Percentiles rank a stretch among this genome's conserved stretches.
Conservation (phyloP, 2,329 filamentous ascomycete genomes). For the Colletotrichum zoysiae region DNA sequence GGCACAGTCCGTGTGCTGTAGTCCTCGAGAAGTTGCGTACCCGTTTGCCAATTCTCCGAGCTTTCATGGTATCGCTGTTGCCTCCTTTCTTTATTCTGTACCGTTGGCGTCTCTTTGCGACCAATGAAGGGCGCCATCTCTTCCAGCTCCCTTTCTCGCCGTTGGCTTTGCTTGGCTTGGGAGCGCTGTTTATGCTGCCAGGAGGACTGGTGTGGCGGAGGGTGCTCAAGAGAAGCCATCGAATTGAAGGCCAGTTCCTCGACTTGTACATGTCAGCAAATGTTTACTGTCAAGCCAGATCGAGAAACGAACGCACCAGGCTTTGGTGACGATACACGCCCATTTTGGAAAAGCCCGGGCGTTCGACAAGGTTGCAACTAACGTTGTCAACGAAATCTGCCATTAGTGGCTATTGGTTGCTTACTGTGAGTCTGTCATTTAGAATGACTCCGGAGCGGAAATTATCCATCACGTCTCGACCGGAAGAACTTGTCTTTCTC, state of each 20-base stretch:
- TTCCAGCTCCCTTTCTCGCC: constrained; percentile 51
- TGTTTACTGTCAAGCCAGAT: neutral
- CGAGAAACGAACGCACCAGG: constrained; percentile 46
- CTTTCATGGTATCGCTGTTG: too few species aligned
- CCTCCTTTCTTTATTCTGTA: too few species aligned
- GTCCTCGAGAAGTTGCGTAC: neutral
- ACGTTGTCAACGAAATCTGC: constrained; percentile 13
- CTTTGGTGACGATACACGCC: constrained; percentile 46
- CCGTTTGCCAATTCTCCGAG: neutral
- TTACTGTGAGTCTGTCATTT: constrained; percentile 53
- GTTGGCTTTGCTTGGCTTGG: constrained; percentile 45
- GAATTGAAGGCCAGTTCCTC: constrained; percentile 38
- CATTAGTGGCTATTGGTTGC: constrained; percentile 25
- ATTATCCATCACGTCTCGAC: constrained; percentile 64
- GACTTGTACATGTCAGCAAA: neutral
- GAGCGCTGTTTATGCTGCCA: constrained; percentile 41
- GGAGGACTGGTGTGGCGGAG: constrained; percentile 15
- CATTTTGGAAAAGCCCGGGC: constrained; percentile 61
- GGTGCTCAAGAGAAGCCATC: constrained; percentile 34
- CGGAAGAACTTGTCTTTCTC: constrained; percentile 49
- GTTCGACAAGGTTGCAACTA: constrained; percentile 54
- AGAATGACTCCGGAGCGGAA: constrained; percentile 68
- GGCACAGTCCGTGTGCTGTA: neutral
- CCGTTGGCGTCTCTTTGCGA: constrained; percentile 7
- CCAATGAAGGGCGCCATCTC: constrained; percentile 54